A percentile compares a stretch with the other conserved stretches of the same genome.
Conservation (phyloP, 192 early-diverging fungal genomes). For the Entomortierella parvispora region DNA sequence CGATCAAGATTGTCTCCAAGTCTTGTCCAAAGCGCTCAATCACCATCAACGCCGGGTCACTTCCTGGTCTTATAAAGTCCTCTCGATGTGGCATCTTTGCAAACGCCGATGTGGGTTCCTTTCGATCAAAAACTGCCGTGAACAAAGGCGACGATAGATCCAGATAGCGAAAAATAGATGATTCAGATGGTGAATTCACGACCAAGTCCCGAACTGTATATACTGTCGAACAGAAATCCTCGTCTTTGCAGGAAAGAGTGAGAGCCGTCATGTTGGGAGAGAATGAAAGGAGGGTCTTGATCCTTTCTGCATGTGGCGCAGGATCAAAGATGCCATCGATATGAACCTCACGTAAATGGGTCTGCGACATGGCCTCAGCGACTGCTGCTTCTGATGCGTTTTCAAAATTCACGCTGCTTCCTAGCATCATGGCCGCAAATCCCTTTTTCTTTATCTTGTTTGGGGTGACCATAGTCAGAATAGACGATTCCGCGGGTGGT, state of each 20-base stretch:
- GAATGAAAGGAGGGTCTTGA: constrained; percentile 6
- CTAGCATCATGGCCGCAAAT: no score
- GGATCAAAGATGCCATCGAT: constrained; percentile 19
- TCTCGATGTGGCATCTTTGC: constrained; percentile 8
- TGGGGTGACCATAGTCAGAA: not conserved
- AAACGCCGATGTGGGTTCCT: constrained; percentile 7
- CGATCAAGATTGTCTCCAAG: constrained; percentile 11
- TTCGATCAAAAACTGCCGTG: constrained; percentile 3
- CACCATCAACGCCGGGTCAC: constrained; percentile 1
- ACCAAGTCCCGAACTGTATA: constrained; percentile 13
- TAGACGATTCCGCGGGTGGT: not conserved
- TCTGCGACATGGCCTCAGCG: not conserved
- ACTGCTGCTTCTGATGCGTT: no score
- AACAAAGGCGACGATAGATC: constrained; percentile 8
- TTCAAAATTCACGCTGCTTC: no score
- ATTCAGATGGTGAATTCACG: not conserved
- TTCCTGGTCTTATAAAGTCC: not conserved
- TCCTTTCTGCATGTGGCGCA: not conserved
- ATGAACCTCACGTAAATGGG: constrained; percentile 8
- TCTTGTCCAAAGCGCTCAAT: constrained; percentile 14
- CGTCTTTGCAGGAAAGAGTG: constrained; percentile 10
- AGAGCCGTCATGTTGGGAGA: constrained; percentile 2
- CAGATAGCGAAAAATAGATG: constrained; percentile 3
- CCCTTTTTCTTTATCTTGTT: not conserved
- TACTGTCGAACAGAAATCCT: constrained; percentile 7